A percentile compares a stretch with the other conserved stretches of the same genome.
These are phyloP conservation scores for Trametes polyzona DNA, from an alignment of 1,284 basidiomycete genomes.

Conservation along the genomic window DNA sequence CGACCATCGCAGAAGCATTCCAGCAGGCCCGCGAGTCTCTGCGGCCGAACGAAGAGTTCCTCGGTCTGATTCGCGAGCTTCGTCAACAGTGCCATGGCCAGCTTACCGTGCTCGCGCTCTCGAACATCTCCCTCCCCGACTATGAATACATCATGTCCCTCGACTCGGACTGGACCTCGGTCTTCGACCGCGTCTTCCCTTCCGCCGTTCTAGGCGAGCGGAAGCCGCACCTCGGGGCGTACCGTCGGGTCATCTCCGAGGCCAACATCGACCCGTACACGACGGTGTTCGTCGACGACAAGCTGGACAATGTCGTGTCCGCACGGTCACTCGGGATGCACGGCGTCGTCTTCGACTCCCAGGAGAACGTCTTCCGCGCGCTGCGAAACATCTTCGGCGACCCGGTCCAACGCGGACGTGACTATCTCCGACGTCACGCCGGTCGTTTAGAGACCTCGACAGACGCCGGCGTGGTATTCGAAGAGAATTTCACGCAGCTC, in stretches of 20 bases:
- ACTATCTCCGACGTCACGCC: conserved; percentile 46
- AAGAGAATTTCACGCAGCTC: conserved; percentile 60
- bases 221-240: conserved; percentile 52
- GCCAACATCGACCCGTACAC: conserved; percentile 46
- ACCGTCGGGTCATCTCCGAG: conserved; percentile 49
- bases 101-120: conserved; percentile 57
- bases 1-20: conserved; percentile 48
- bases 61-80: conserved; percentile 50
- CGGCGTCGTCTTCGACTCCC: conserved; percentile 53
- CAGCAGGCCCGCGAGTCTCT: conserved; percentile 51
- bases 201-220: conserved; percentile 47
- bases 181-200: conserved; percentile 58
- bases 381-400: conserved; percentile 53
- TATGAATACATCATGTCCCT: conserved; percentile 47
- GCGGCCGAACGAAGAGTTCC: conserved; percentile 46
- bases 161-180: conserved; percentile 46
- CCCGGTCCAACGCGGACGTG: conserved; percentile 46
- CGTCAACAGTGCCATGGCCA: conserved; percentile 40
- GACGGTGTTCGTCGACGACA: conserved; percentile 62
- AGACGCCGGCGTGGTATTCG: conserved; percentile 42
- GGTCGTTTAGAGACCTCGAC: conserved; percentile 50
- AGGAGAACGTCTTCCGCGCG: conserved; percentile 45
- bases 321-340: conserved; percentile 59
- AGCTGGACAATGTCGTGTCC: conserved; percentile 59
- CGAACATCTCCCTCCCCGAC: conserved; percentile 62